phyloP scores from a whole-genome alignment of 2,329 filamentous ascomycete species.

The Exophiala aquamarina region DNA sequence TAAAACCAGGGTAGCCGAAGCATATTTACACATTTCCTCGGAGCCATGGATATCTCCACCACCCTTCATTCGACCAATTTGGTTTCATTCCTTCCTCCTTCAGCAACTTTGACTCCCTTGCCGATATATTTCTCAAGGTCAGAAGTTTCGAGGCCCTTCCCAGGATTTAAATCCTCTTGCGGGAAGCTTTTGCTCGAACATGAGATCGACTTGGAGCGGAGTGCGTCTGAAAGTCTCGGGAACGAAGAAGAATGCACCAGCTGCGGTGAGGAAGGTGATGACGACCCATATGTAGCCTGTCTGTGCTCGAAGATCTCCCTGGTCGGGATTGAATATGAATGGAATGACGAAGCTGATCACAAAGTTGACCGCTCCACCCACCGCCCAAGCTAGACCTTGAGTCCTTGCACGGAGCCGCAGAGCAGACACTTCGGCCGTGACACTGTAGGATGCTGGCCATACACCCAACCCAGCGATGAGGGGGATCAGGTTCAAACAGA shows the following conservation, averaged over 20 bases:
- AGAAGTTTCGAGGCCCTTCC: constrained; percentile 7
- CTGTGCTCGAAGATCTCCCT: constrained; percentile 43
- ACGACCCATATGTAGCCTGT: constrained; percentile 43
- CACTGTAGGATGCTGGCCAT: constrained; percentile 39
- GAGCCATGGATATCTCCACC: too few relatives aligned
- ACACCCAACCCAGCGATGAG: constrained; percentile 37
- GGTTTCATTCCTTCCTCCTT: too few relatives aligned
- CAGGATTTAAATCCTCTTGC: constrained; percentile 30
- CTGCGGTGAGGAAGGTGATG: constrained; percentile 32
- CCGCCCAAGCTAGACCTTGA: constrained; percentile 43
- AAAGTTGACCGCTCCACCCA: constrained; percentile 41
- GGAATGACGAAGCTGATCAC: constrained; percentile 50
- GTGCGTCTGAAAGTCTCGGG: constrained; percentile 56
- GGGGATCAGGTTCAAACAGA: constrained; percentile 47
- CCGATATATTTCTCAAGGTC: too few relatives aligned
- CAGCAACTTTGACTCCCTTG: too few relatives aligned
- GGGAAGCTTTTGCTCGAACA: constrained; percentile 32
- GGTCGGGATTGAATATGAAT: constrained; percentile 52
- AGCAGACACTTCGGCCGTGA: constrained; percentile 37
- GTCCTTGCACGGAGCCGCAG: constrained; percentile 40
- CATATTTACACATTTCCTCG: too few relatives aligned
- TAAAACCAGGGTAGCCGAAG: too few relatives aligned
- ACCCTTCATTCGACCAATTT: too few relatives aligned
- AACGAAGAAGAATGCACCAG: constrained; percentile 46
- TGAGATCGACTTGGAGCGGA: constrained; percentile 49